Percentiles rank a stretch among this genome's conserved stretches.
Evolutionary conservation across 2,329 filamentous ascomycete species (phyloP).

Genomic region (Exophiala aquamarina): DNA sequence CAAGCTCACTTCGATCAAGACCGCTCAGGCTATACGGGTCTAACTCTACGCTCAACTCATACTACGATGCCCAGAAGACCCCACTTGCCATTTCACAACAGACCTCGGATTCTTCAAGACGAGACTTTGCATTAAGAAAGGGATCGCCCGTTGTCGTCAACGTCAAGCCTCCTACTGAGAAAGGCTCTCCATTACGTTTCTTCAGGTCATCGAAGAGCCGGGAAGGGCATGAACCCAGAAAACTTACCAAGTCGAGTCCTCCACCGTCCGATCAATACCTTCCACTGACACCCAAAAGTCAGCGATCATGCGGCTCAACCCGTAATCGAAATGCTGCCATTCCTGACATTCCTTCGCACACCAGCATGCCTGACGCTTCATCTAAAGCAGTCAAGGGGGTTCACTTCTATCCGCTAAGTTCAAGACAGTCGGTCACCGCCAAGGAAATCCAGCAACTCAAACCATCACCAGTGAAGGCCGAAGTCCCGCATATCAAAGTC

Average conservation of each 20-base stretch:
- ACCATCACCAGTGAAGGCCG: conserved; percentile 8
- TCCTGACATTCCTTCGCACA: not conserved
- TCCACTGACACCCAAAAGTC: conserved; percentile 29
- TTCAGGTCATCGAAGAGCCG: conserved; percentile 18
- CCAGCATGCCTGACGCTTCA: not conserved
- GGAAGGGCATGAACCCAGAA: conserved; percentile 11
- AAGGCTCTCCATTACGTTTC: conserved; percentile 18
- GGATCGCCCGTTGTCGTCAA: conserved; percentile 33
- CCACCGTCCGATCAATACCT: conserved; percentile 24
- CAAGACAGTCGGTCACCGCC: not conserved
- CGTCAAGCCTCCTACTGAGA: conserved; percentile 22
- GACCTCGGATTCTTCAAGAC: conserved; percentile 43
- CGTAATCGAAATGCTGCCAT: not conserved
- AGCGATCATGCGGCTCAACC: conserved; percentile 16
- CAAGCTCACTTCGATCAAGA: conserved; percentile 2
- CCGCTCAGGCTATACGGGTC: conserved; percentile 31
- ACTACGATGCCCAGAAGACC: conserved; percentile 46
- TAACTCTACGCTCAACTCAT: conserved; percentile 47
- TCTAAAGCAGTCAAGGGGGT: conserved; percentile 8
- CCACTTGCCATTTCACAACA: conserved; percentile 43
- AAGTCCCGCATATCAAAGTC: conserved; percentile 20
- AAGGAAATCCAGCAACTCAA: conserved; percentile 10
- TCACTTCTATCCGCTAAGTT: conserved; percentile 4
- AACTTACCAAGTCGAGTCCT: conserved; percentile 21
- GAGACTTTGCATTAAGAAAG: conserved; percentile 40